A percentile compares a stretch with the other conserved stretches of the same genome.
Conservation (phyloP, 768 basidiomycete genomes). For the Psilocybe sp. region DNA sequence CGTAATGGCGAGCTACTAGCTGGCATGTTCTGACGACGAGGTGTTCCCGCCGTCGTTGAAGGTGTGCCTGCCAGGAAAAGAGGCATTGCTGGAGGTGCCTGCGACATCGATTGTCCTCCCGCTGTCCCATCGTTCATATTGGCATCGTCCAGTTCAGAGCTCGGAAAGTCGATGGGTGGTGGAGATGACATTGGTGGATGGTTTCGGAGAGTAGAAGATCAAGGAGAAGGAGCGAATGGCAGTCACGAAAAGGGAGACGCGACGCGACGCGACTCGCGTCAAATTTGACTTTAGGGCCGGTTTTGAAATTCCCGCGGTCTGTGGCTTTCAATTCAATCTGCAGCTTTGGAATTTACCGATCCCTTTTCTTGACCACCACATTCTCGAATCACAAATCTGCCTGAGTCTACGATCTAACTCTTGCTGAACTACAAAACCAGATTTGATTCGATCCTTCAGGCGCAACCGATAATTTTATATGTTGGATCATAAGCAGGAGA, state of each 20-base stretch:
- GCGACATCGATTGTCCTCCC: conserved; percentile 35
- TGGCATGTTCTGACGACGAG: conserved; percentile 33
- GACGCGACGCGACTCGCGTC: conserved; percentile 57
- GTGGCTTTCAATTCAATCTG: background rate
- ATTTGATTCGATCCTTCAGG: no score
- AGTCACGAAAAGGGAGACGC: conserved; percentile 5
- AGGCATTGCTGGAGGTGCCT: conserved; percentile 39
- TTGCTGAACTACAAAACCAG: no score
- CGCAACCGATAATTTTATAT: no score
- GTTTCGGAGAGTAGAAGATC: conserved; percentile 7
- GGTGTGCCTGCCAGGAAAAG: conserved; percentile 57
- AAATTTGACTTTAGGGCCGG: conserved; percentile 48
- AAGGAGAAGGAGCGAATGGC: conserved; percentile 16
- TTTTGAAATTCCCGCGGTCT: background rate
- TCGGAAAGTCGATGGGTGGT: conserved; percentile 60
- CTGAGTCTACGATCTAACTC: no score
- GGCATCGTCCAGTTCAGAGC: conserved; percentile 51
- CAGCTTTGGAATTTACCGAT: background rate
- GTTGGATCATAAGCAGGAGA: no score
- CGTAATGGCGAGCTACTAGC: conserved; percentile 47
- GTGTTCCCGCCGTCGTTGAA: conserved; percentile 47
- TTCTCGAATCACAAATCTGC: no score
- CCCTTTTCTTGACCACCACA: no score
- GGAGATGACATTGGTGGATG: conserved; percentile 56
- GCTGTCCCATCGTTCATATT: conserved; percentile 28